A percentile compares a stretch with the other conserved stretches of the same genome.
phyloP scores from a whole-genome alignment of 768 basidiomycete species.

The Pleurotus pulmonarius region DNA sequence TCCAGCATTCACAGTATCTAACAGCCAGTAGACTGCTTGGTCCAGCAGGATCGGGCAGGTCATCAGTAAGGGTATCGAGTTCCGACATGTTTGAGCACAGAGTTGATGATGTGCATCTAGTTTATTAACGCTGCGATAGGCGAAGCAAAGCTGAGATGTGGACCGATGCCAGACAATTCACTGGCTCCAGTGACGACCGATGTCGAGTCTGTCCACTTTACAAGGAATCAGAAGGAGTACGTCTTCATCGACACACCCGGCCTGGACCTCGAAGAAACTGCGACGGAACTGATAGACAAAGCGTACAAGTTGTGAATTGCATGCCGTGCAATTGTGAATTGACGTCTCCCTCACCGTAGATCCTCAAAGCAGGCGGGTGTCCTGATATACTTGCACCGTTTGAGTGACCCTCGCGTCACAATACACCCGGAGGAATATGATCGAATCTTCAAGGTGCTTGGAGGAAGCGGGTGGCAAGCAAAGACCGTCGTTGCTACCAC shows the following conservation, averaged over 20 bases:
- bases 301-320: neutral
- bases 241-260: slow-evolving; percentile 18
- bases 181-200: neutral
- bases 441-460: slow-evolving; percentile 5
- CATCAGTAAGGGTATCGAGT: neutral
- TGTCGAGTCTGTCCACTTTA: neutral
- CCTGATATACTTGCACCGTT: slow-evolving; percentile 38
- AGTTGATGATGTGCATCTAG: neutral
- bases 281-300: slow-evolving; percentile 7
- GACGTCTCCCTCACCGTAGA: neutral
- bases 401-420: slow-evolving; percentile 25
- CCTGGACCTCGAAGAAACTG: slow-evolving; percentile 9
- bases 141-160: neutral
- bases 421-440: slow-evolving; percentile 5
- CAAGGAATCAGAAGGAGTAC: neutral
- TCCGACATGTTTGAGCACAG: neutral
- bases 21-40: neutral
- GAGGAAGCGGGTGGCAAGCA: slow-evolving; percentile 31
- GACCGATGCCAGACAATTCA: neutral
- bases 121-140: slow-evolving; percentile 2
- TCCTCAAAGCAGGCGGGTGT: slow-evolving; percentile 16
- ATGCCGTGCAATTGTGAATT: neutral
- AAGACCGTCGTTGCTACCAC: slow-evolving; percentile 42
- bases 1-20: neutral
- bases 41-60: neutral